Evolutionary conservation across 225 moss, liverwort and hornwort species (phyloP), one percentile per base, ranked within the genome.

Genomic region (Neckera pumila): DNA sequence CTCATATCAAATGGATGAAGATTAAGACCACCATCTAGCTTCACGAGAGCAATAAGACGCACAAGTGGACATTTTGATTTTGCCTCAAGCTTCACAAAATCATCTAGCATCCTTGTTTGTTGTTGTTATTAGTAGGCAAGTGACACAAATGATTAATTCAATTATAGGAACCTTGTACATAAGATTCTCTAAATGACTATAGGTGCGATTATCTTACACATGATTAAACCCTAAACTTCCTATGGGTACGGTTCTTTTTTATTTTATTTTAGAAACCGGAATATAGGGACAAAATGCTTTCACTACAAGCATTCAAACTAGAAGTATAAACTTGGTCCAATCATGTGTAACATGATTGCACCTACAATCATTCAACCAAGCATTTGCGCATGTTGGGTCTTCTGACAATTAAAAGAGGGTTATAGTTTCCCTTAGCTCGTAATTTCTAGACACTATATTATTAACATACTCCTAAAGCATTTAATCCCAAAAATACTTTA

Each of bases 141-240:
- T 73, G 4, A 17, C 10, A 10, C 1, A 1, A 0, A 73, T 17
- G 27, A 1, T 45, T 30, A 17, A 18, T 6, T 11, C 30, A 47
- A 30, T 3, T 27, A 45, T 30, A 0, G 0, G 1, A 30, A 18
- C 18, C 2, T 17, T 47, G 3, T 11, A 47, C 19, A 74, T 19
- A 47, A 18, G 18, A 2, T 45, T 47, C 18, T 30, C 15, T 31
- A 5, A 47, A 18, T 74, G 47, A 73, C 17, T 28, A 6, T 15
- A 73, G 28, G 28, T 28, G 17, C 5, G 27, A 10, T 73, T 45
- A 26, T 73, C 28, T 28, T 28, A 45, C 6, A 73, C 15, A 72
- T 73, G 17, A 74, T 27, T 43, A 28, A 27, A 28, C 3, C 6
- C 27, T 5, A 72, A 33, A 75, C 20, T 33, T n/a, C n/a, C n/a